phyloP scores from a whole-genome alignment of 2,329 filamentous ascomycete genomes.

The Drechslera avenae region DNA sequence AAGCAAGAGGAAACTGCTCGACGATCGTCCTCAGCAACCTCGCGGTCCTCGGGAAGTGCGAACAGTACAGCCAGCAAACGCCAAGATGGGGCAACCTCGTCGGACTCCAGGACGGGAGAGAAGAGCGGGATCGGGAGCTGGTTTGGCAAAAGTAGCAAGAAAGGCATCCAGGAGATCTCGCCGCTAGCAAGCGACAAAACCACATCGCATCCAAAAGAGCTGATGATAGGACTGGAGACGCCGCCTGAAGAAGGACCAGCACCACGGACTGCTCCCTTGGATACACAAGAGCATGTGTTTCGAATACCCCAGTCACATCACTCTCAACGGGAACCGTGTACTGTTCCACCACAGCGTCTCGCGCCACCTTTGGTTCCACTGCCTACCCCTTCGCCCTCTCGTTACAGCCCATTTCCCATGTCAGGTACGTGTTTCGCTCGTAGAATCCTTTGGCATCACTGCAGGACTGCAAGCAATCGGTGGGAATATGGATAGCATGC shows the following conservation, averaged over 20 bases:
- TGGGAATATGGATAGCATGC: constrained; percentile 3
- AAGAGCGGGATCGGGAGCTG: constrained; percentile 22
- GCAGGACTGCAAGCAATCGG: not conserved
- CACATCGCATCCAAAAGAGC: not conserved
- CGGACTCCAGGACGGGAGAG: constrained; percentile 16
- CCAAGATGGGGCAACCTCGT: constrained; percentile 5
- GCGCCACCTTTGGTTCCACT: constrained; percentile 16
- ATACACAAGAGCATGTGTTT: constrained; percentile 3
- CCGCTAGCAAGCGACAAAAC: constrained; percentile 21
- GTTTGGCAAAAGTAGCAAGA: constrained; percentile 29
- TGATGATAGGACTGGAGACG: constrained; percentile 3
- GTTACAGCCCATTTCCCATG: constrained; percentile 6
- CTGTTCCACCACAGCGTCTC: constrained; percentile 18
- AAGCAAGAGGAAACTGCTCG: constrained; percentile 26
- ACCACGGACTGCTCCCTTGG: constrained; percentile 20
- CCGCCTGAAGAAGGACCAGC: constrained; percentile 15
- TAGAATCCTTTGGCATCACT: not conserved
- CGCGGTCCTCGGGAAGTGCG: constrained; percentile 30
- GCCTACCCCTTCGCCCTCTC: constrained; percentile 25
- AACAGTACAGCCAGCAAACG: constrained; percentile 16
- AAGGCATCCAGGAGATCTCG: constrained; percentile 33
- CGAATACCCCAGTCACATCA: constrained; percentile 7
- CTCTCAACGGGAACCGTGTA: constrained; percentile 8
- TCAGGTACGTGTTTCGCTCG: constrained; percentile 24
- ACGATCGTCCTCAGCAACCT: constrained; percentile 27